Percentiles rank a stretch among this genome's conserved stretches.
These are phyloP conservation scores for Suillus hirtellus DNA, from an alignment of 768 basidiomycete species.

Conservation along the genomic window DNA sequence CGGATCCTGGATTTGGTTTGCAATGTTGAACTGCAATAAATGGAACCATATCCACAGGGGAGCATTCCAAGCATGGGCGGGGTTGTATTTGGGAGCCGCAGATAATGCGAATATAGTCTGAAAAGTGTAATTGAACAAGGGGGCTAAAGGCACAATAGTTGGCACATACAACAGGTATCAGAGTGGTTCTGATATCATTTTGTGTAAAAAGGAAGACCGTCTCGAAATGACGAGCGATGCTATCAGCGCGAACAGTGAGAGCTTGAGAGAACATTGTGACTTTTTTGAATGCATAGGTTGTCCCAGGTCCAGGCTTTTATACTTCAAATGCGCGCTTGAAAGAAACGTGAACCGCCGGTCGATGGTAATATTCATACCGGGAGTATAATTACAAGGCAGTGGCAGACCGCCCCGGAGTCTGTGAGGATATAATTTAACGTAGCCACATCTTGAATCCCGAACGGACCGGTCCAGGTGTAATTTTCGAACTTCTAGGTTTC, in stretches of 20 bases:
- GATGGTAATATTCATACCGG: not conserved
- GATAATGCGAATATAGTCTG: constrained; percentile 35
- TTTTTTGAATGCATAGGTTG: not conserved
- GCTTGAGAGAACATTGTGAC: not conserved
- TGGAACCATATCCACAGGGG: constrained; percentile 46
- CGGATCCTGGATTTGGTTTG: constrained; percentile 39
- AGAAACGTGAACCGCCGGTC: not conserved
- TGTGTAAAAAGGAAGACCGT: constrained; percentile 28
- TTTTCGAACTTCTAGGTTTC: too few species aligned
- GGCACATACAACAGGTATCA: constrained; percentile 23
- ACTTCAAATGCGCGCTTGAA: not conserved
- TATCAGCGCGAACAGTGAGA: not conserved
- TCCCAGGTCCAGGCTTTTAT: not conserved
- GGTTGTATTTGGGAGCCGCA: constrained; percentile 22
- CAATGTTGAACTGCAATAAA: constrained; percentile 38
- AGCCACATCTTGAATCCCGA: not conserved
- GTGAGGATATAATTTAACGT: not conserved
- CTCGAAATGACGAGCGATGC: constrained; percentile 16
- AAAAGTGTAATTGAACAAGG: not conserved
- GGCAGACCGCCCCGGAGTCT: not conserved
- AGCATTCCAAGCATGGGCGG: constrained; percentile 21
- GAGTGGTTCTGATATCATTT: constrained; percentile 19
- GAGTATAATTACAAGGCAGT: not conserved
- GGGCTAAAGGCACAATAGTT: not conserved
- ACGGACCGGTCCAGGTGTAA: too few species aligned